Evolutionary conservation across 345 rosid genomes (phyloP).

Genomic region (Hypericum androsaemum): DNA sequence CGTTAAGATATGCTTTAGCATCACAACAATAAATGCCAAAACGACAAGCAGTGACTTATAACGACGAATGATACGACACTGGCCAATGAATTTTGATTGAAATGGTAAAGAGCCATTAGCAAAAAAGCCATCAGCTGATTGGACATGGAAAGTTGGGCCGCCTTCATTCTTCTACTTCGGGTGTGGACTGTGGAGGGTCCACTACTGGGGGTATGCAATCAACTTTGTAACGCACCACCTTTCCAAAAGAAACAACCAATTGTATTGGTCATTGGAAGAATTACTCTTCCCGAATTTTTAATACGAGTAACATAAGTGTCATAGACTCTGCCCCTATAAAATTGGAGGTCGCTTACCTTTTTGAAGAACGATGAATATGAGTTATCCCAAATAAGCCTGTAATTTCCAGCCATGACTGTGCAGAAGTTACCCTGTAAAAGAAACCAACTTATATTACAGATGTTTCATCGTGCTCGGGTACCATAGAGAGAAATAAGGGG

Average conservation of each 20-base stretch:
- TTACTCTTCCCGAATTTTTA: too few species aligned
- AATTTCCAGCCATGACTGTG: slow-evolving; percentile 67
- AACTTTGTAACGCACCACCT: slow-evolving; percentile 84
- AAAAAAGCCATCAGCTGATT: too few species aligned
- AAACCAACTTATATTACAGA: slow-evolving; percentile 1
- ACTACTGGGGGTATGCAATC: slow-evolving; percentile 97
- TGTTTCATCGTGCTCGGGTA: background rate
- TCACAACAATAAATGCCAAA: too few species aligned
- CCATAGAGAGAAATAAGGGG: background rate
- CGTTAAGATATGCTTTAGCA: too few species aligned
- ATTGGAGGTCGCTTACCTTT: slow-evolving; percentile 37
- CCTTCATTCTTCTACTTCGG: slow-evolving; percentile 30
- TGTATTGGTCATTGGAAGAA: too few species aligned
- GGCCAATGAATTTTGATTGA: too few species aligned
- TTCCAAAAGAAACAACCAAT: background rate
- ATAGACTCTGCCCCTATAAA: too few species aligned
- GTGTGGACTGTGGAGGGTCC: slow-evolving; percentile 37
- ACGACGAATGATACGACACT: too few species aligned
- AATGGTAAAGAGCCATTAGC: too few species aligned
- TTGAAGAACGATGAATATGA: slow-evolving; percentile 82
- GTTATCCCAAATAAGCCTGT: slow-evolving; percentile 93
- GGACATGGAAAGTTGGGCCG: background rate
- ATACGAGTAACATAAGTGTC: too few species aligned
- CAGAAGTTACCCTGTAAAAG: slow-evolving; percentile 76
- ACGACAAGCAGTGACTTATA: too few species aligned